Evolutionary conservation across 2,329 filamentous ascomycete genomes (phyloP), one percentile per base, ranked within the genome.

Genomic region (Ascochyta koolunga): DNA sequence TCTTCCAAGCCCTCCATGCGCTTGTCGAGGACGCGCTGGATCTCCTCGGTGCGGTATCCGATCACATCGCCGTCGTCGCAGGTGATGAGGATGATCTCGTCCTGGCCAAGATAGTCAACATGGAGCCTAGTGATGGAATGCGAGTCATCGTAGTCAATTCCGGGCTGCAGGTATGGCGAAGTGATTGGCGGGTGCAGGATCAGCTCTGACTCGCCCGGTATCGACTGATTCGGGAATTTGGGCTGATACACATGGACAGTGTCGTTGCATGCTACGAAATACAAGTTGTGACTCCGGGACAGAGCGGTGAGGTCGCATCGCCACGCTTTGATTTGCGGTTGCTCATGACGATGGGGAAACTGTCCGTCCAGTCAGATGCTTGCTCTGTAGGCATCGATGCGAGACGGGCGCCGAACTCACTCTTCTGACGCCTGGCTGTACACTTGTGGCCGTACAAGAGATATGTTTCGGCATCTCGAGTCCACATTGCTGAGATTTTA

Each of bases 31-130:
- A 59, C 62, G 39, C 55, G 58, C 24, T 66, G 58, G 1, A 76
- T 73, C 16, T 66, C 59, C 18, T 58, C 67, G 37, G 63, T 66
- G 54, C 60, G 69, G 56, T 79, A 79, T 0, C 72, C 77, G 25
- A 80, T 66, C 8, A 80, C 78, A 64, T 83, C 61, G 76, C 85
- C 75, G 82, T 90, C 73, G 67, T 90, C 64, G 78, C 87, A 66
- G 69, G 77, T 59, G 71, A 86, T 71, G 71, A 86, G 71, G 18
- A 81, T 51, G 22, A 80, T 69, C 56, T 82, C 80, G 24, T 79
- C 75, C 19, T 67, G 71, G n/a, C 78, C 78, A 9, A 81, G 69
- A 42, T 69, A 74, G 39, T 78, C 75, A 13, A 80, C 70, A 29
- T 78, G 63, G 4, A 82, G 50, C 33, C 75, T 70, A 53, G 78